A percentile compares a stretch with the other conserved stretches of the same genome.
Conservation (phyloP, 2,329 filamentous ascomycete species). For the Westerdykella aurantiaca region DNA sequence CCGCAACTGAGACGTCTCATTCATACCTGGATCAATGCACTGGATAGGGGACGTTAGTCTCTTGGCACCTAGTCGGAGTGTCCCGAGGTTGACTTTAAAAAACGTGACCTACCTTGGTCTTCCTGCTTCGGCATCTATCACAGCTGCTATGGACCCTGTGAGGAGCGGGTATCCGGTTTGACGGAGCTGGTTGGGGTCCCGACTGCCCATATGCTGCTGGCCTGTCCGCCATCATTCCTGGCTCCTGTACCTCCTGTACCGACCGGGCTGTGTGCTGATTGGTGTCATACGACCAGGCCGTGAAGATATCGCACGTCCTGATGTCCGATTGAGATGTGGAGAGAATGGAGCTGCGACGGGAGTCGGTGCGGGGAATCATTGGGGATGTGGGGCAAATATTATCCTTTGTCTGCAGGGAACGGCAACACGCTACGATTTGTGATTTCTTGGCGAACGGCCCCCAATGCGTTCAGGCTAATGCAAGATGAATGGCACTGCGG, state of each 20-base stretch:
- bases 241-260: constrained; percentile 6
- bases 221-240: constrained; percentile 22
- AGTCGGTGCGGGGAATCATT: constrained; percentile 11
- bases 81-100: not conserved
- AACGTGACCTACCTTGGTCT: constrained; percentile 28
- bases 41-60: constrained; percentile 17
- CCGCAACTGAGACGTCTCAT: constrained; percentile 4
- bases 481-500: too few relatives aligned
- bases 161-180: constrained; percentile 21
- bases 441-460: too few relatives aligned
- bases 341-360: constrained; percentile 4
- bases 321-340: constrained; percentile 6
- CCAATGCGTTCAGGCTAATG: too few relatives aligned
- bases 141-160: constrained; percentile 36
- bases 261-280: constrained; percentile 1
- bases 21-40: constrained; percentile 37
- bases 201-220: constrained; percentile 8
- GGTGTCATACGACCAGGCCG: constrained; percentile 17
- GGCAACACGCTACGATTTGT: too few relatives aligned
- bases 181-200: constrained; percentile 3
- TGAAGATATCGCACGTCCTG: constrained; percentile 9
- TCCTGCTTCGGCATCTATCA: constrained; percentile 34
- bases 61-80: constrained; percentile 14
- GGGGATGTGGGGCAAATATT: constrained; percentile 17
- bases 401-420: constrained; percentile 7